A percentile compares a stretch with the other conserved stretches of the same genome.
phyloP scores from a whole-genome alignment of 1,284 basidiomycete species.

The Apiotrichum brassicae region DNA sequence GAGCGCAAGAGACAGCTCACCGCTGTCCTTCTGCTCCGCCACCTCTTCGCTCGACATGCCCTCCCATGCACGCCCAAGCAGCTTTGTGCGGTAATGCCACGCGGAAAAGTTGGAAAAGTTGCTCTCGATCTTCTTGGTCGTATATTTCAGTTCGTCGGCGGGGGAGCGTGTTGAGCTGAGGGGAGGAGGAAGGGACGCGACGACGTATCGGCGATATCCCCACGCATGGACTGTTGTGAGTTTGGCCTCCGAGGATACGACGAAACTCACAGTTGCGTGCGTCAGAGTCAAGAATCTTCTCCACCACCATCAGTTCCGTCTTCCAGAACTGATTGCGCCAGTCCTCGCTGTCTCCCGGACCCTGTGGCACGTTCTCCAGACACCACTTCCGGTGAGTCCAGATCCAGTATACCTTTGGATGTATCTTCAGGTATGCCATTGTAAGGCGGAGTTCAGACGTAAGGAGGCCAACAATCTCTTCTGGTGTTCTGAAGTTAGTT shows the following conservation, averaged over 20 bases:
- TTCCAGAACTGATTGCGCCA: constrained; percentile 77
- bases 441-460: constrained; percentile 72
- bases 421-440: constrained; percentile 64
- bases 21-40: constrained; percentile 57
- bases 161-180: constrained; percentile 47
- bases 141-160: constrained; percentile 65
- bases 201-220: constrained; percentile 80
- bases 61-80: constrained; percentile 65
- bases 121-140: constrained; percentile 80
- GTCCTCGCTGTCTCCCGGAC: constrained; percentile 52
- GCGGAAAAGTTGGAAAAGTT: constrained; percentile 98
- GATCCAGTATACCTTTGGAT: constrained; percentile 93
- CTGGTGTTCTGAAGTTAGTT: constrained; percentile 45
- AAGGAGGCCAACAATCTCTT: constrained; percentile 60
- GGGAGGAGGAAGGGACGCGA: constrained; percentile 57
- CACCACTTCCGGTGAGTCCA: constrained; percentile 97
- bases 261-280: constrained; percentile 72
- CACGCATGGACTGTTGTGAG: constrained; percentile 71
- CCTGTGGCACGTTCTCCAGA: constrained; percentile 70
- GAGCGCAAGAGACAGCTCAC: constrained; percentile 46
- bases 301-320: constrained; percentile 72
- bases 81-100: constrained; percentile 94
- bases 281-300: constrained; percentile 82
- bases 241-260: neutral
- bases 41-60: constrained; percentile 52